A percentile compares a stretch with the other conserved stretches of the same genome.
Evolutionary conservation across 1,139 yeast species (phyloP).

Genomic region (Taphrina flavorubra): DNA sequence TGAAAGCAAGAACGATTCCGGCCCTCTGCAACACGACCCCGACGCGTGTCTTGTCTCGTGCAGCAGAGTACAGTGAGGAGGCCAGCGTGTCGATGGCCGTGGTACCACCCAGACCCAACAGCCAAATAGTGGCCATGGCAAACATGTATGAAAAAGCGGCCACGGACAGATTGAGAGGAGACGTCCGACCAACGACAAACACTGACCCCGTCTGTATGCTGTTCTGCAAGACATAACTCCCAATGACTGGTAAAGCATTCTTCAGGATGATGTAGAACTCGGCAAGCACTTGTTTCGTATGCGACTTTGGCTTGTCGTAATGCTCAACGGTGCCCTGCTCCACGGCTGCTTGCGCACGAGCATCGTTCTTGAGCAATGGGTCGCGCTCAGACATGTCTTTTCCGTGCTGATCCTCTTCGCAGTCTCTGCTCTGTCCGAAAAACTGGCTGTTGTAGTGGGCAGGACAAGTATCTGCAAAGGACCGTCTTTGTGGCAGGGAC

Average conservation of each 20-base stretch:
- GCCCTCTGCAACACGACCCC: slow-evolving; percentile 67
- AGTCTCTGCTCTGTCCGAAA: too few species aligned
- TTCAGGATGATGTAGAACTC: slow-evolving; percentile 44
- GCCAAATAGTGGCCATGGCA: slow-evolving; percentile 47
- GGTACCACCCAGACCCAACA: slow-evolving; percentile 46
- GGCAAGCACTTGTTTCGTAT: slow-evolving; percentile 28
- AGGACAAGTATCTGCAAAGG: too few species aligned
- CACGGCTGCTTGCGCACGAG: background rate
- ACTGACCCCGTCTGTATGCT: slow-evolving; percentile 49
- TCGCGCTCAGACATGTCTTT: slow-evolving; percentile 27
- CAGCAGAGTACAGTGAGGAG: slow-evolving; percentile 45
- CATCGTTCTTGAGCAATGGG: slow-evolving; percentile 10
- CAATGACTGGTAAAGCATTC: slow-evolving; percentile 47
- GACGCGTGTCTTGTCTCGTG: slow-evolving; percentile 48
- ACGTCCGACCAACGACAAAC: slow-evolving; percentile 45
- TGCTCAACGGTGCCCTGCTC: slow-evolving; percentile 1
- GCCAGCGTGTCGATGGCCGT: slow-evolving; percentile 47
- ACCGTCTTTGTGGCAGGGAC: too few species aligned
- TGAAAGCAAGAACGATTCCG: slow-evolving; percentile 58
- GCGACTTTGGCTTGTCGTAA: background rate
- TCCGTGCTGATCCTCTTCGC: background rate
- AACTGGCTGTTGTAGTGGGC: too few species aligned
- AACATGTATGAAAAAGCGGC: slow-evolving; percentile 46
- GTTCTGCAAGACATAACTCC: slow-evolving; percentile 47
- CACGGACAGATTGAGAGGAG: slow-evolving; percentile 44